Conservation (phyloP, 768 basidiomycete species). For the Antrodiella citrinella region DNA sequence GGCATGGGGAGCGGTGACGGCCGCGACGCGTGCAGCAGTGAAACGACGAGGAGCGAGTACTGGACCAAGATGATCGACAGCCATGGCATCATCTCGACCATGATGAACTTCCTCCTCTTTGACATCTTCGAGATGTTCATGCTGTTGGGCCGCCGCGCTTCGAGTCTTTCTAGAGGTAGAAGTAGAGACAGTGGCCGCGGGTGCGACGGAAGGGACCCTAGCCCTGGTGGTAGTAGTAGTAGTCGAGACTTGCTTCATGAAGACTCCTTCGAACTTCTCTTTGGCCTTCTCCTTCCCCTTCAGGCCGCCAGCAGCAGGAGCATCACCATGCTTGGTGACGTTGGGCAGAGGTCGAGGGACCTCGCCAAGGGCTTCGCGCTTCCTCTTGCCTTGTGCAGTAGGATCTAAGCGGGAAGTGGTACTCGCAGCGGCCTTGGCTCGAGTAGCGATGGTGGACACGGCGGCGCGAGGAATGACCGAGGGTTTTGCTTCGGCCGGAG, state of each 20-base stretch:
- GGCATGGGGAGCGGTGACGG: conserved; percentile 6
- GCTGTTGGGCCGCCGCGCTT: conserved; percentile 20
- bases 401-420: conserved; percentile 39
- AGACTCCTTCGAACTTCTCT: conserved; percentile 55
- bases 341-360: conserved; percentile 53
- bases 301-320: conserved; percentile 16
- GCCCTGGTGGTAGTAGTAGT: conserved; percentile 28
- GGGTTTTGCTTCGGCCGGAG: conserved; percentile 21
- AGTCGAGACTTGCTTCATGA: conserved; percentile 43
- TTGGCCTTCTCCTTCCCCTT: conserved; percentile 50
- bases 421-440: conserved; percentile 39
- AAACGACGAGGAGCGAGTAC: conserved; percentile 20
- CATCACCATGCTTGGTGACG: conserved; percentile 21
- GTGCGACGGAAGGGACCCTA: conserved; percentile 25
- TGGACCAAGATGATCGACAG: conserved; percentile 24
- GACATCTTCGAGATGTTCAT: conserved; percentile 11
- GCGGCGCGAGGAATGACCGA: conserved; percentile 32
- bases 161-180: conserved; percentile 20
- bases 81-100: conserved; percentile 46
- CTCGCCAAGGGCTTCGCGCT: conserved; percentile 69
- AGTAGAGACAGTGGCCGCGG: conserved; percentile 13
- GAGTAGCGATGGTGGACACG: conserved; percentile 42
- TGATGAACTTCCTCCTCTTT: conserved; percentile 25
- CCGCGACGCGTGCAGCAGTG: conserved; percentile 16
- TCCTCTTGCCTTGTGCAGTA: conserved; percentile 53